phyloP scores from a whole-genome alignment of 2,329 filamentous ascomycete species.

The Orbilia ellipsospora region DNA sequence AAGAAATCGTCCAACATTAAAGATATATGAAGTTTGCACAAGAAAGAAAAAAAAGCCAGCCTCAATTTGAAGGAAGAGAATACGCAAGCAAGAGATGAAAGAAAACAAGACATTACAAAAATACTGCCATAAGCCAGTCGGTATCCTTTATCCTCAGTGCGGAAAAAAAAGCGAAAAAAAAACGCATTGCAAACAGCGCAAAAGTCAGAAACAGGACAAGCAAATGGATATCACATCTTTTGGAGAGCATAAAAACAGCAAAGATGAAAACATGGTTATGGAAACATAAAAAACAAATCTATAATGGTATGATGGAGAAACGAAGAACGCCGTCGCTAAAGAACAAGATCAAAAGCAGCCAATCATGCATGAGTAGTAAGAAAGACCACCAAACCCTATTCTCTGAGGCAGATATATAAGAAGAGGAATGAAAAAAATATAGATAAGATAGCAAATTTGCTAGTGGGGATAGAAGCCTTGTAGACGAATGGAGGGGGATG shows the following conservation, averaged over 20 bases:
- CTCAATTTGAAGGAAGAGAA: constrained; percentile 51
- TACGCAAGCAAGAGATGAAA: constrained; percentile 27
- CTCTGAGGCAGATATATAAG: constrained; percentile 53
- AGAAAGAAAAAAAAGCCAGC: constrained; percentile 39
- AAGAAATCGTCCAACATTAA: constrained; percentile 48
- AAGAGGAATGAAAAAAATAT: constrained; percentile 26
- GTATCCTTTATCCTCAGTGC: constrained; percentile 45
- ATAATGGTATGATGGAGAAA: constrained; percentile 57
- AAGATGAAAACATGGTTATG: constrained; percentile 53
- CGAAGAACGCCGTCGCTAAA: constrained; percentile 55
- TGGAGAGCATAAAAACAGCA: constrained; percentile 39
- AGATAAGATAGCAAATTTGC: constrained; percentile 19
- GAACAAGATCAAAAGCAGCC: constrained; percentile 57
- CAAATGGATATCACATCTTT: constrained; percentile 56
- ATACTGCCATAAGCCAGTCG: constrained; percentile 52
- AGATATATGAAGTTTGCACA: constrained; percentile 42
- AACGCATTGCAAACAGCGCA: constrained; percentile 15
- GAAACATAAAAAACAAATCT: constrained; percentile 55
- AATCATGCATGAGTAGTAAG: constrained; percentile 55
- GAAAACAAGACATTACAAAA: constrained; percentile 52
- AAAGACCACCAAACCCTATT: constrained; percentile 58
- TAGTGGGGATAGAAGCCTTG: neutral
- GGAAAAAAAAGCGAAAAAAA: constrained; percentile 38
- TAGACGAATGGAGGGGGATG: neutral
- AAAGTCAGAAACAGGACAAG: constrained; percentile 27